Evolutionary conservation across 2,329 filamentous ascomycete genomes (phyloP), one percentile per base, ranked within the genome.

Genomic region (Curvularia lunata): DNA sequence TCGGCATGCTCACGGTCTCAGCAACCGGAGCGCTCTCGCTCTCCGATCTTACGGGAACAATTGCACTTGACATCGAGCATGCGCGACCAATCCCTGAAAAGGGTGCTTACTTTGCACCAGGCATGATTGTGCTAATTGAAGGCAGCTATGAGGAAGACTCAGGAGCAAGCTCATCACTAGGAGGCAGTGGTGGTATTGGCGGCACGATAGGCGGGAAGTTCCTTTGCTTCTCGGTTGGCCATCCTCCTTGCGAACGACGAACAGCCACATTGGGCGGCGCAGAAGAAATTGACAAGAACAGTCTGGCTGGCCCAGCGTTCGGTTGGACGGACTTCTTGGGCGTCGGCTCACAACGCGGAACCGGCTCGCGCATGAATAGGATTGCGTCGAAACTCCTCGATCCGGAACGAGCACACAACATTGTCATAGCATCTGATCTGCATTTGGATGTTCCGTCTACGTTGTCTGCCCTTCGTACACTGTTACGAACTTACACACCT

Each of bases 241-340:
- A 95, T 49, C 95, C 96, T 3, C 93, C 94, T 0, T 94, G 91
- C 65, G 95, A 99, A 79, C 88, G 90, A 71, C 86, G 95, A 38
- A 87, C 88, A 48, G 85, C 86, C 12, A 95, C 92, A 0, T 81
- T 97, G 3, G 93, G 93, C 9, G 85, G 87, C 21, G 82, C 83
- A n/a, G 83, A 83, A 10, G 74, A 77, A 13, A 52, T 75, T n/a
- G 74, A 76, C 25, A 73, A 79, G 34, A 80, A 75, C 41, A 77
- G 55, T 8, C 32, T 72, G 6, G 58, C 64, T 19, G 76, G 75
- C 8, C 76, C 77, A 40, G 77, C 75, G 0, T 97, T 98, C 72
- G 95, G 95, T 42, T 99, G 95, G 93, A 92, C 97, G 52, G 95
- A 98, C 75, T 99, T 98, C 72, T 82, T 98, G 1, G 95, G 94